Evolutionary conservation across 164 flowering plant genomes (phyloP).

Genomic region (Nymphaea colorata): DNA sequence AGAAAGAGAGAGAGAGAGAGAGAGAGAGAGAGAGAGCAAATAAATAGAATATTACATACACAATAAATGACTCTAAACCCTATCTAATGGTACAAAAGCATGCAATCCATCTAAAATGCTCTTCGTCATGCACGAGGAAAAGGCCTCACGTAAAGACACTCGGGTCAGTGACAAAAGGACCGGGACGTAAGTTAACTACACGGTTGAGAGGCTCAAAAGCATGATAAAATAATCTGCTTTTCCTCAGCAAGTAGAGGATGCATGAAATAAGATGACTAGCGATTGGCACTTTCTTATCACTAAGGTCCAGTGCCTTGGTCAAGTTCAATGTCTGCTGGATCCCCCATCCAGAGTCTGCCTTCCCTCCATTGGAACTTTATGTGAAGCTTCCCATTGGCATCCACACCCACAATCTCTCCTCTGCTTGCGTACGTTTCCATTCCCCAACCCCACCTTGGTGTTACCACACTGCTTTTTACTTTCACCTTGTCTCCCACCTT

Average conservation of each 20-base stretch:
- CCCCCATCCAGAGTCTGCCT: conserved; percentile 87
- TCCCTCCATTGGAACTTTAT: conserved; percentile 90
- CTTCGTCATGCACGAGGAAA: background rate
- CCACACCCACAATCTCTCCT: conserved; percentile 83
- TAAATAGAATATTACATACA: background rate
- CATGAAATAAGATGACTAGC: background rate
- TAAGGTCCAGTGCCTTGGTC: conserved; percentile 21
- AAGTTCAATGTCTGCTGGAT: conserved; percentile 91
- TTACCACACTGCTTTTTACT: conserved; percentile 62
- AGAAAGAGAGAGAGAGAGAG: background rate
- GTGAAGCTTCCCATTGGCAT: conserved; percentile 89
- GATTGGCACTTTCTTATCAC: background rate
- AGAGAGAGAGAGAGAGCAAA: background rate
- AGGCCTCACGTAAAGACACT: background rate
- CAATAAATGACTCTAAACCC: background rate
- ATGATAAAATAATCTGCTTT: background rate
- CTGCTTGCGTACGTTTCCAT: conserved; percentile 96
- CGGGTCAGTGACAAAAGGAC: background rate
- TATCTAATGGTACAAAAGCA: background rate
- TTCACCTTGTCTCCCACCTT: conserved; percentile 73
- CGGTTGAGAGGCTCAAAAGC: background rate
- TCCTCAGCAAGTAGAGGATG: background rate
- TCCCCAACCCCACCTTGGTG: conserved; percentile 98
- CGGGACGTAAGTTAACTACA: background rate
- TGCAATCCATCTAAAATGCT: background rate